Evolutionary conservation across 306 rosid species (phyloP), one percentile per base, ranked within the genome.

Genomic region (Cyamopsis tetragonoloba): DNA sequence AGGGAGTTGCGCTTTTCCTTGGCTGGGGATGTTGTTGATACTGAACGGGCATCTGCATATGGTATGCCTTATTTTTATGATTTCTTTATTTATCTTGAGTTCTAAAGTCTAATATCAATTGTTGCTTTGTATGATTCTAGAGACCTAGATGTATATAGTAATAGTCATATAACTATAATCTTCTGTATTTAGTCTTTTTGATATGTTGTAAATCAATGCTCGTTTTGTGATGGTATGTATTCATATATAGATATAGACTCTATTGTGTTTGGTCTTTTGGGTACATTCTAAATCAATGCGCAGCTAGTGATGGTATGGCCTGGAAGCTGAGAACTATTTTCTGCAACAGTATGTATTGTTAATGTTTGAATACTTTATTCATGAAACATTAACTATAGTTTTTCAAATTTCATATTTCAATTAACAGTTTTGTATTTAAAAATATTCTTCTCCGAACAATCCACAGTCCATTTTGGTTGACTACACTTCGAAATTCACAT

Each of bases 1-100:
- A 83, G 97, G 77, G 71, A 53, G 53, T 73, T 88, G n/a, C 85
- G 96, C 46, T 90, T 86, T 88, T 93, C 95, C 41, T 75, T 88
- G 74, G 85, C 54, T 42, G 98, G 98, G 77, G 80, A 78, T 80
- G 70, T 85, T 56, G 66, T 85, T 51, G 86, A 83, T 63, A 55
- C 72, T 74, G 81, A 44, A 19, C 65, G 58, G 63, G 62, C 48
- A 31, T 35, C 87, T 27, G 72, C 48, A 15, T 72, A 77, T 43
- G 85, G 98, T 89, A 77, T 66, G 82, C 53, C 57, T 51, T 35
- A n/a, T 58, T 48, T 10, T 34, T 42, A 34, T 58, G 70, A 57
- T 65, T 35, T 6, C 44, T 11, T 59, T 41, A 10, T 43, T 61
- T 18, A 23, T 26, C 7, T 71, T 53, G 49, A 59, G 59, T 28